phyloP scores from a whole-genome alignment of 2,329 filamentous ascomycete species.

The Penicillium sp. region DNA sequence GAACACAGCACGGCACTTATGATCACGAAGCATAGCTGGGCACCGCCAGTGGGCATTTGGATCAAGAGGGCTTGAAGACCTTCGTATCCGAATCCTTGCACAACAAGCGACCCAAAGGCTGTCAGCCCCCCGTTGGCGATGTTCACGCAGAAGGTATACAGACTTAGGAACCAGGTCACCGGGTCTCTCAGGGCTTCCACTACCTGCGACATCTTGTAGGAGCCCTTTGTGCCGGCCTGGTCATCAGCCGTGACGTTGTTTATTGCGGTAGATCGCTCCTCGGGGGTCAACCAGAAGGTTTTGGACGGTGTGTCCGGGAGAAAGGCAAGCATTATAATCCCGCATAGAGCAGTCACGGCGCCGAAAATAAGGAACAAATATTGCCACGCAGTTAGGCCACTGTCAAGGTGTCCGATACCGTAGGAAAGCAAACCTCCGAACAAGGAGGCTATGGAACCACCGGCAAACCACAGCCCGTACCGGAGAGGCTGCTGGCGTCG shows the following conservation, averaged over 20 bases:
- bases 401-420: conserved; percentile 18
- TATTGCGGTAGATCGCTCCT: not conserved
- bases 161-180: conserved; percentile 10
- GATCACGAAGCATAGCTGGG: not conserved
- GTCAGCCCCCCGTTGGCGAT: conserved; percentile 15
- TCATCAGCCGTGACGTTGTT: not conserved
- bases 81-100: conserved; percentile 1
- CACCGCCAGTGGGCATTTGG: not conserved
- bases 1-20: not conserved
- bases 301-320: not conserved
- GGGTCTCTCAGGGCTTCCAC: conserved; percentile 1
- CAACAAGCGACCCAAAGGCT: not conserved
- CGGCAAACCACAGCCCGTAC: conserved; percentile 18
- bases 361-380: not conserved
- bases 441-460: conserved; percentile 15
- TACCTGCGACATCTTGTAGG: conserved; percentile 1
- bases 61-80: not conserved
- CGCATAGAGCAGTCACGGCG: not conserved
- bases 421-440: conserved; percentile 15
- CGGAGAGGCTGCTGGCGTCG: conserved; percentile 19
- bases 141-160: conserved; percentile 15
- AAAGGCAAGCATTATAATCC: not conserved
- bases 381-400: not conserved
- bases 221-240: not conserved
- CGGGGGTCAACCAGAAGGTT: not conserved